Evolutionary conservation across 805 yeast species (phyloP).

Genomic region (Lipomyces sp.): DNA sequence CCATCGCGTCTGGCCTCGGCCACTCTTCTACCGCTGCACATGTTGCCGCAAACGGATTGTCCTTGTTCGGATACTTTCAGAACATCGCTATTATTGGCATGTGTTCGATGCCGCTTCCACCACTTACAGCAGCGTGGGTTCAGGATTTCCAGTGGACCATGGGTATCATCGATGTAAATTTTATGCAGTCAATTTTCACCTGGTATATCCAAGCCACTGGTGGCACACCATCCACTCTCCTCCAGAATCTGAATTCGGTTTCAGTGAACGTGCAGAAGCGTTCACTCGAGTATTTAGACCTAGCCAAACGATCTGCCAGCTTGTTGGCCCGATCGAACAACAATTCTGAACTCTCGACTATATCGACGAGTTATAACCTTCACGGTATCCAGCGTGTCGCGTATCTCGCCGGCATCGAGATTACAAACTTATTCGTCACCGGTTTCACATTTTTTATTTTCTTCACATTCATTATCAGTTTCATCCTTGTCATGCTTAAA

Average conservation of each 20-base stretch:
- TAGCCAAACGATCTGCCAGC: conserved; percentile 9
- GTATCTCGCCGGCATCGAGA: conserved; percentile 79
- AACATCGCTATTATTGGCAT: conserved; percentile 87
- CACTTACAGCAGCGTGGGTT: conserved; percentile 97
- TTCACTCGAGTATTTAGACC: conserved; percentile 33
- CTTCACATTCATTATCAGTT: conserved; percentile 62
- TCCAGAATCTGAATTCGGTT: conserved; percentile 64
- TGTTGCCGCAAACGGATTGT: conserved; percentile 93
- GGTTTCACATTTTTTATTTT: conserved; percentile 83
- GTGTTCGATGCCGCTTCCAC: conserved; percentile 97
- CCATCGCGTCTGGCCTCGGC: conserved; percentile 83
- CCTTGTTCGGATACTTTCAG: conserved; percentile 92
- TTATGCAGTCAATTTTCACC: conserved; percentile 73
- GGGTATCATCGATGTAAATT: conserved; percentile 78
- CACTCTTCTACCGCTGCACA: conserved; percentile 94
- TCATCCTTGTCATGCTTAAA: conserved; percentile 63
- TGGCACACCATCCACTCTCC: conserved; percentile 78
- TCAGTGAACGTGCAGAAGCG: conserved; percentile 83
- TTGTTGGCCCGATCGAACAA: conserved; percentile 54
- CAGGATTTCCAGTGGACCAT: conserved; percentile 96
- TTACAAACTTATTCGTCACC: conserved; percentile 84
- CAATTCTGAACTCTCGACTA: conserved; percentile 54
- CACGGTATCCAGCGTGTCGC: conserved; percentile 94
- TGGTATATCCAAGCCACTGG: conserved; percentile 98
- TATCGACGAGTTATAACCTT: conserved; percentile 72